Base-by-base conservation (phyloP, 139 green algal species). In the Ostreobium quekettii region DNA sequence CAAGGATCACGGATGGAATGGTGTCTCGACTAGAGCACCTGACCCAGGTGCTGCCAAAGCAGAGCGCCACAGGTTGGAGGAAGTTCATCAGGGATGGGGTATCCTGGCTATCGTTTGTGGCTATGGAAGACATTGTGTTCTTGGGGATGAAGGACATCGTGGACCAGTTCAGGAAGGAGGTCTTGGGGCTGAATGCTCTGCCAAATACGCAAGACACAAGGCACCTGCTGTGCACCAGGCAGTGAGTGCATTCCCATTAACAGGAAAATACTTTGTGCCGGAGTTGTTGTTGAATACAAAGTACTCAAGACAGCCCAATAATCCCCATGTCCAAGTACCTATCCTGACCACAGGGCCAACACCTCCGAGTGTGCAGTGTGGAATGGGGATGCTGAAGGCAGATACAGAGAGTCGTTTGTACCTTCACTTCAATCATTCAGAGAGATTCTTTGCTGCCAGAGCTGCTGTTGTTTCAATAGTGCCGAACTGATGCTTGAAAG, bases 31-130 rank as follows among this genome's bases (percentile, higher is more conserved):
- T 80, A 65, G 64, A 65, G 26, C 66, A 78, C 38, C 70, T 72
- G 38, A 67, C 77, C 7, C 36, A 19, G 19, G 15, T 53, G 15
- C 42, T 53, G 11, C 42, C 42, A 19, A 53, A 53, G 19, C 15
- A 19, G 15, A 53, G 42, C 15, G 42, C 42, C 11, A 19, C 11
- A 19, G 19, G 42, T 11, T 53, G 42, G 42, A 53, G 19, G 15
- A 53, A 53, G 19, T 53, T 26, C 19, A 19, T 53, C 42, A 11
- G 73, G n/a, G 73, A 68, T 49, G 66, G 66, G 29, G 70, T 77
- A 60, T 74, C 74, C 74, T 80, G 68, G 68, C 36, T 76, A 36
- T 70, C 47, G 4, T 80, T 74, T 60, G 66, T 72, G 35, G 74
- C 74, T 28, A 64, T 80, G 33, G 74, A 80, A 31, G 48, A 76